These are phyloP conservation scores for Theileria orientalis DNA, from an alignment of 169 alveolate genomes.

Conservation along the genomic window DNA sequence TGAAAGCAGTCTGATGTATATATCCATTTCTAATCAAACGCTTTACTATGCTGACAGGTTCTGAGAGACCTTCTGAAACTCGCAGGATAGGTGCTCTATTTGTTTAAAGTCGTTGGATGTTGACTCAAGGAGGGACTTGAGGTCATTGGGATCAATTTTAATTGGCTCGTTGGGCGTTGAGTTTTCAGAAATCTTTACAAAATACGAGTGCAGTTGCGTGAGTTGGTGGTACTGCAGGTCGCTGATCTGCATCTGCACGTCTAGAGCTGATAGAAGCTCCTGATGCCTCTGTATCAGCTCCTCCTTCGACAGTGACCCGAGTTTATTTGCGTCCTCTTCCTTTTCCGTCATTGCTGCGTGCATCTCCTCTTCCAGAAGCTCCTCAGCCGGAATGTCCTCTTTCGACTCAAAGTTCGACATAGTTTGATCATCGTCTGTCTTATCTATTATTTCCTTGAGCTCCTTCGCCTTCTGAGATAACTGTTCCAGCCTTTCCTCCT, in stretches of 20 bases:
- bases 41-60: no score
- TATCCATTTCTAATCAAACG: no score
- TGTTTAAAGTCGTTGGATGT: conserved; percentile 48
- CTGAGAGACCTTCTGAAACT: conserved; percentile 46
- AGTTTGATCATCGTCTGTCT: background rate
- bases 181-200: conserved; percentile 57
- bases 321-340: conserved; percentile 1
- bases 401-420: conserved; percentile 2
- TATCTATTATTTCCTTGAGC: conserved; percentile 56
- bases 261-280: conserved; percentile 55
- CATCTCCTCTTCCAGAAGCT: conserved; percentile 3
- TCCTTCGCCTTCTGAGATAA: conserved; percentile 57
- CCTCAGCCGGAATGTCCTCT: conserved; percentile 6
- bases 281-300: conserved; percentile 43
- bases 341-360: conserved; percentile 4
- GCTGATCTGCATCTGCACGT: conserved; percentile 56
- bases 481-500: conserved; percentile 58
- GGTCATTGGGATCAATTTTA: conserved; percentile 18
- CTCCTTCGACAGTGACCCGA: conserved; percentile 21
- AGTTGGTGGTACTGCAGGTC: conserved; percentile 61
- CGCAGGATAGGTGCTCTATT: conserved; percentile 45
- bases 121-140: conserved; percentile 31
- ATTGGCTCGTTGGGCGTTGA: conserved; percentile 9
- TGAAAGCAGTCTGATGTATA: no score
- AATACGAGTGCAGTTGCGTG: conserved; percentile 42